phyloP scores from a whole-genome alignment of 2,329 filamentous ascomycete species.

The Colletotrichum plurivorum region DNA sequence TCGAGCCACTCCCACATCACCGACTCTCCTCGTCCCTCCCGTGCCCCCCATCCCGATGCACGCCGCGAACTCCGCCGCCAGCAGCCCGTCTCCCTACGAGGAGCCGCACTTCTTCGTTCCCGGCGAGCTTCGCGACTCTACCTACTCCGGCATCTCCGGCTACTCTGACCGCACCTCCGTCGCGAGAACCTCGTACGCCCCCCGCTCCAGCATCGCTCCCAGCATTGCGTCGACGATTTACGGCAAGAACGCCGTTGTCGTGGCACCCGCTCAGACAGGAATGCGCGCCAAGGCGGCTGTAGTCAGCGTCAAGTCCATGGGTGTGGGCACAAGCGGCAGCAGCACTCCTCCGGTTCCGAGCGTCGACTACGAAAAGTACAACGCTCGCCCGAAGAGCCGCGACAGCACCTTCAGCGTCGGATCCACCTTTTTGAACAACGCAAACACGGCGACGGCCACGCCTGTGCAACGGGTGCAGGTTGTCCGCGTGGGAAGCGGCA shows the following conservation, averaged over 20 bases:
- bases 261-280: constrained; percentile 87
- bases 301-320: constrained; percentile 87
- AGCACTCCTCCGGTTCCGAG: constrained; percentile 79
- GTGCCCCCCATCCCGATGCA: constrained; percentile 90
- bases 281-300: constrained; percentile 91
- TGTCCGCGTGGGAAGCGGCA: constrained; percentile 68
- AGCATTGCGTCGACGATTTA: constrained; percentile 96
- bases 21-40: constrained; percentile 86
- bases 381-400: constrained; percentile 65
- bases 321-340: constrained; percentile 66
- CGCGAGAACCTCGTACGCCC: constrained; percentile 70
- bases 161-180: constrained; percentile 74
- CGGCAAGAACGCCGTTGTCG: constrained; percentile 87
- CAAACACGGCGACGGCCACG: constrained; percentile 69
- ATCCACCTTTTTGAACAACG: constrained; percentile 77
- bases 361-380: constrained; percentile 76
- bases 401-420: constrained; percentile 76
- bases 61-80: constrained; percentile 65
- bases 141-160: constrained; percentile 83
- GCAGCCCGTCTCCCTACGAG: constrained; percentile 70
- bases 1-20: constrained; percentile 86
- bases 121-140: constrained; percentile 89
- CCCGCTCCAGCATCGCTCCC: constrained; percentile 81
- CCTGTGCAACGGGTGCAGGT: constrained; percentile 70
- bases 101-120: constrained; percentile 96